Base-by-base conservation (phyloP, 2,329 filamentous ascomycete genomes). In the Thelonectria rubi region DNA sequence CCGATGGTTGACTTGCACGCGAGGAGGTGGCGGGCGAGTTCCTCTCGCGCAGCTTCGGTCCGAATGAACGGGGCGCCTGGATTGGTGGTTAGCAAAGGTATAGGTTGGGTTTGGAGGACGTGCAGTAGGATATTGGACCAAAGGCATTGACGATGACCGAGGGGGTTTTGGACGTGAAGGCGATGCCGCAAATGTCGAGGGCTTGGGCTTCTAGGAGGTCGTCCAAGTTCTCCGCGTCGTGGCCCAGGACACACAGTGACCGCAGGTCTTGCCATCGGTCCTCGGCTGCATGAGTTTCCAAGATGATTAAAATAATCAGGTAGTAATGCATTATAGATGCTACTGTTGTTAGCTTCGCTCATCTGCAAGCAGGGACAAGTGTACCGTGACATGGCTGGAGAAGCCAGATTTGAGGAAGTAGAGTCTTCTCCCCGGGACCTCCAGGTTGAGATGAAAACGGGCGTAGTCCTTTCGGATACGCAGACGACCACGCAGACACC, bases 71-170 rank as follows among this genome's bases (percentile, higher is more conserved):
- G 74, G 26, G 72, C 74, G 34, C 76, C 78, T 73, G 18, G n/a
- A 20, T n/a, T 1, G 14, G 5, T 12, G 9, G 32, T 10, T 26
- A 10, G 8, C 3, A 34, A 3, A 7, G 10, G 3, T 34, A 17
- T 5, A 18, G 24, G 3, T 10, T n/a, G 6, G 5, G 24, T 5
- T 34, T 26, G n/a, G 14, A 37, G 6, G 24, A 72, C 77, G 69
- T 65, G 81, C 81, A 82, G 53, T 78, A 82, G 2, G 77, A 73
- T 26, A 83, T 81, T 14, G 81, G 81, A 0, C 81, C 81, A 64
- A 83, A 83, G 3, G 79, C 74, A 60, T 84, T 83, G 4, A 84
- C 79, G 5, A 81, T 69, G 2, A 82, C 80, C 0, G 80, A 67
- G 0, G 78, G 71, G 5, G 73, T 77, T 6, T 77, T 77, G n/a